Evolutionary conservation across 495 filamentous ascomycete genomes (phyloP).

Genomic region (Patellaria atrata): DNA sequence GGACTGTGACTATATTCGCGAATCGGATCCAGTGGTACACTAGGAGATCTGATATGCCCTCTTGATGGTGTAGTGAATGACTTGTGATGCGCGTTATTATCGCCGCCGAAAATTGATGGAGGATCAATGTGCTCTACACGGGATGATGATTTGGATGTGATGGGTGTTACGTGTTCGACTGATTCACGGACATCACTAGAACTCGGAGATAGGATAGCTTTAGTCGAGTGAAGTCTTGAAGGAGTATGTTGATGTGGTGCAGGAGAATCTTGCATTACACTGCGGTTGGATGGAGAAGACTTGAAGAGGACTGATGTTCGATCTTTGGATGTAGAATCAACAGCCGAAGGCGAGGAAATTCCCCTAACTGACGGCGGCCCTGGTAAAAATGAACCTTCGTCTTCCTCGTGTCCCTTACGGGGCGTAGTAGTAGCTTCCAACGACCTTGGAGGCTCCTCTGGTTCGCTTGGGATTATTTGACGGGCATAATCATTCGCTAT

Average conservation of each 20-base stretch:
- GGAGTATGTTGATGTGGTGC: conserved; percentile 1
- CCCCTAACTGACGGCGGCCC: conserved; percentile 4
- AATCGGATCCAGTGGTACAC: conserved; percentile 26
- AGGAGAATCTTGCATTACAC: conserved; percentile 14
- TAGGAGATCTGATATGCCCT: conserved; percentile 9
- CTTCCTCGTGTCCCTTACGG: background rate
- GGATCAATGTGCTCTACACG: too few relatives aligned
- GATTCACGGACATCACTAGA: too few relatives aligned
- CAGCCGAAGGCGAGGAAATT: conserved; percentile 26
- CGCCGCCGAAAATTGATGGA: too few relatives aligned
- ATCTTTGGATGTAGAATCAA: conserved; percentile 40
- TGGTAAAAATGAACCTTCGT: conserved; percentile 11
- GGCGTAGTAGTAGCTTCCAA: conserved; percentile 1
- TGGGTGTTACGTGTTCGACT: too few relatives aligned
- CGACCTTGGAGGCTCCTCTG: conserved; percentile 6
- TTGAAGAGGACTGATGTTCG: conserved; percentile 39
- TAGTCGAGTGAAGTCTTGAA: too few relatives aligned
- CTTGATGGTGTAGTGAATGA: conserved; percentile 13
- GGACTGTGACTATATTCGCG: conserved; percentile 28
- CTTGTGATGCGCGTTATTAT: conserved; percentile 5
- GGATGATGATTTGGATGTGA: too few relatives aligned
- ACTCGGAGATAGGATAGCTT: too few relatives aligned
- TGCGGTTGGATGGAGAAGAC: conserved; percentile 35
- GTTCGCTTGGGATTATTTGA: too few relatives aligned
- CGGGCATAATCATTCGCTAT: too few relatives aligned